Conservation (phyloP, 2,329 filamentous ascomycete species). For the Escovopsis sp. region DNA sequence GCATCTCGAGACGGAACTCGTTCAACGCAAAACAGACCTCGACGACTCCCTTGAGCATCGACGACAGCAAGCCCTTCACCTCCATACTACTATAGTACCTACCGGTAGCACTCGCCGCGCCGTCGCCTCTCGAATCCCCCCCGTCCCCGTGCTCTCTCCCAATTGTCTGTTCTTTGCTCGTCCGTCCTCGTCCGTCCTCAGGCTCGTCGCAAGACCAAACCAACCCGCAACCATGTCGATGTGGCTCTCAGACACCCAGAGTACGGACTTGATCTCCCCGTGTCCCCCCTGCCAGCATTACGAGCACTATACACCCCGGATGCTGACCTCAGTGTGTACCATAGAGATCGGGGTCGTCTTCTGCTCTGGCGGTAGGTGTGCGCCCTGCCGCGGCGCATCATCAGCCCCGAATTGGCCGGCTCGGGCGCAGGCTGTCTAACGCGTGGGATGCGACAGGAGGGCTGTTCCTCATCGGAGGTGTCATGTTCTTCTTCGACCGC, state of each 20-base stretch:
- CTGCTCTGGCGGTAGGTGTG: constrained; percentile 80
- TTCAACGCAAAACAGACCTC: too few relatives aligned
- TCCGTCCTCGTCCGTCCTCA: too few relatives aligned
- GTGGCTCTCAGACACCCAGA: constrained; percentile 94
- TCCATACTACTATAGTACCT: too few relatives aligned
- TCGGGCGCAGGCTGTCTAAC: constrained; percentile 1
- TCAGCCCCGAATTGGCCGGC: too few relatives aligned
- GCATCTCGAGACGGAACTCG: too few relatives aligned
- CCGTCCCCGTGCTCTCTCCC: too few relatives aligned
- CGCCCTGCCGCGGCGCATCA: constrained; percentile 2
- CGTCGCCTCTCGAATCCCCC: too few relatives aligned
- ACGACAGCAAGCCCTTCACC: too few relatives aligned
- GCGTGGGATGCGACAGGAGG: constrained; percentile 43
- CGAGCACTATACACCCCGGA: not conserved
- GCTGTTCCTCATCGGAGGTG: constrained; percentile 86
- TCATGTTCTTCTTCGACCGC: constrained; percentile 94
- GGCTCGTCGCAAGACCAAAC: not conserved
- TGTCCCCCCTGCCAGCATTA: too few relatives aligned
- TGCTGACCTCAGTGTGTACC: constrained; percentile 16
- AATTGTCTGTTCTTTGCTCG: not conserved
- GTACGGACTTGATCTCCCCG: constrained; percentile 36
- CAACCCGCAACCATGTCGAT: constrained; percentile 43
- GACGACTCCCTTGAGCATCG: too few relatives aligned
- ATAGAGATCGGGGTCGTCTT: constrained; percentile 93
- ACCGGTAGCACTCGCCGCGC: too few relatives aligned